Evolutionary conservation across 352 stramenopile species (phyloP), one percentile per base, ranked within the genome.

Genomic region (Hyaloperonospora arabidopsidis): DNA sequence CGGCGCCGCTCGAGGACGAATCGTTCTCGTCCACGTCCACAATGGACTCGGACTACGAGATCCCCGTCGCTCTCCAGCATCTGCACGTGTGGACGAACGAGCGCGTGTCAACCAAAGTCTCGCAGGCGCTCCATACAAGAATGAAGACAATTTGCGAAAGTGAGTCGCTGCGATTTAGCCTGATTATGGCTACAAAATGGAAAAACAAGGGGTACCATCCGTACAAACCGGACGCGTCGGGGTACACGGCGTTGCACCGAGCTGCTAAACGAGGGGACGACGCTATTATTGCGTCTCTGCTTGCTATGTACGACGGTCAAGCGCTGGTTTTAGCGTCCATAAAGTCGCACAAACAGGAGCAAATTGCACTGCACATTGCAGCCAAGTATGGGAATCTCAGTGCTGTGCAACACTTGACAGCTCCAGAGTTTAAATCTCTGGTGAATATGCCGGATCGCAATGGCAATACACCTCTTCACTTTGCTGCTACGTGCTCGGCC

Each of bases 41-140:
- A 17, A 88, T 90, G 78, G 80, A 88, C 74, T 90, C 77, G 56
- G 80, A 90, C 65, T 88, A 86, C 56, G 80, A 90, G 64, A 86
- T 87, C 56, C 80, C 80, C 18, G 75, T 79, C 58, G 73, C 73
- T 49, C 67, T 89, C 23, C 76, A 85, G 57, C 65, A 66, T 22
- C 68, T 87, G 48, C 68, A 83, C 65, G 55, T 72, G 2, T 87
- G 76, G 76, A 68, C 43, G 35, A 90, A 75, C 56, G 72, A 87
- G 49, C 76, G 75, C 53, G 72, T 88, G 56, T 90, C 80, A 11
- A 66, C 56, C 45, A 76, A 77, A 47, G 63, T 90, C 40, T 87
- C 76, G 47, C 63, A 77, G 45, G 67, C 62, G 23, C 74, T 90
- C 47, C 72, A 60, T 17, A 68, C 63, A 64, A n/a, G n/a, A n/a